Conservation (phyloP, 352 stramenopile species). For the Aphanomyces invadans region DNA sequence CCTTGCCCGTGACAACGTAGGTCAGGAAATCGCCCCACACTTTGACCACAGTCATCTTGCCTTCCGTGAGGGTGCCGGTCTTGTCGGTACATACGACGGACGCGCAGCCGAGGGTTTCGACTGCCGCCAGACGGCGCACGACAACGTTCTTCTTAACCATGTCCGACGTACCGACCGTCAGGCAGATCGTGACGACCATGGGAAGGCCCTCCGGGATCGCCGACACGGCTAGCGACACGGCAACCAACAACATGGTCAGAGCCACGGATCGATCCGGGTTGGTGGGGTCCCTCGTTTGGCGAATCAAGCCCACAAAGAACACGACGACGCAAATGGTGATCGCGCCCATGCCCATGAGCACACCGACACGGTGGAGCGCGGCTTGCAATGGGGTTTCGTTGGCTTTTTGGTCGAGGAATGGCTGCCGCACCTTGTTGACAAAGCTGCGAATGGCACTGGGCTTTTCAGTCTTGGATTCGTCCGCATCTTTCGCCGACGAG, state of each 20-base stretch:
- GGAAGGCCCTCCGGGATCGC: constrained; percentile 64
- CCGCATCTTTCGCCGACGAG: too few species aligned
- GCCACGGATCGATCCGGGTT: constrained; percentile 4
- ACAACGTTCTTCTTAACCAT: constrained; percentile 69
- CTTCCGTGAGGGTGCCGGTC: constrained; percentile 83
- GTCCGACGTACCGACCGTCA: constrained; percentile 63
- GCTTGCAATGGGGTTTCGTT: too few species aligned
- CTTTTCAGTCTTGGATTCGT: too few species aligned
- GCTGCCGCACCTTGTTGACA: too few species aligned
- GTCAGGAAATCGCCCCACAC: constrained; percentile 49
- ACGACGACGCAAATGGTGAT: constrained; percentile 27
- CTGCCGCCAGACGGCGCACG: constrained; percentile 76
- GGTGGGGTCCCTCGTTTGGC: too few species aligned
- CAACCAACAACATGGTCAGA: neutral
- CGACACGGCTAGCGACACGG: too few species aligned
- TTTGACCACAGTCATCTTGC: constrained; percentile 86
- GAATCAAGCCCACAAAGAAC: neutral
- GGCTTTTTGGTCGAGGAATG: too few species aligned
- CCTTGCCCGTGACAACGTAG: constrained; percentile 42
- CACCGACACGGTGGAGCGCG: too few species aligned
- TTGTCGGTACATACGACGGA: constrained; percentile 89
- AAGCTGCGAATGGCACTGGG: too few species aligned
- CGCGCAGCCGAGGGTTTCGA: constrained; percentile 77
- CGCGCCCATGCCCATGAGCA: too few species aligned
- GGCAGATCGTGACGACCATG: constrained; percentile 71